Conservation (phyloP, 106 monocot genomes). For the Alisma plantagoaquatica region DNA sequence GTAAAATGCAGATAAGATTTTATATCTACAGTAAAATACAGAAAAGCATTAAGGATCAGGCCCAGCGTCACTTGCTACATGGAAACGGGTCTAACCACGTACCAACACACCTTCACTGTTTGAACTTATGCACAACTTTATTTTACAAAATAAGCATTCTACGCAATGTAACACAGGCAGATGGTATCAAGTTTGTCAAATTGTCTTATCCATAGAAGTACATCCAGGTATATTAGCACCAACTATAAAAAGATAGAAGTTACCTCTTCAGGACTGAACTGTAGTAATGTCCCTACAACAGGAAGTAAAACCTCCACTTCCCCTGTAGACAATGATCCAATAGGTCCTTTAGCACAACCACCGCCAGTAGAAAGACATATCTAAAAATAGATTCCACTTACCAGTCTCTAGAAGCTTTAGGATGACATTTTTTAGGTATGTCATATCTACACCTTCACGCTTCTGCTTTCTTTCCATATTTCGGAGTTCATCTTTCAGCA, state of each 20-base stretch:
- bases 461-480: conserved; percentile 91
- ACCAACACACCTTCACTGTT: neutral
- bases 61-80: neutral
- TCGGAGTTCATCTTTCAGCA: conserved; percentile 83
- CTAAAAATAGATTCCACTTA: conserved; percentile 8
- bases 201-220: no score
- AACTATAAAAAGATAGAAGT: neutral
- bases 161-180: neutral
- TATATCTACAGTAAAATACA: no score
- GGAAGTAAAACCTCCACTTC: conserved; percentile 91
- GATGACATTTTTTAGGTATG: conserved; percentile 95
- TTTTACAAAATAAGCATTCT: no score
- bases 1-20: no score
- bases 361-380: neutral
- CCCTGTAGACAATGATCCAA: conserved; percentile 41
- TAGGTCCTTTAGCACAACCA: neutral
- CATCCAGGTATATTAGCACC: neutral
- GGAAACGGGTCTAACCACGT: neutral
- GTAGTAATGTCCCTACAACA: conserved; percentile 76
- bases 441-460: conserved; percentile 96
- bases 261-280: conserved; percentile 97
- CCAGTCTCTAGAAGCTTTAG: conserved; percentile 97
- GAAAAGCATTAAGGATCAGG: no score
- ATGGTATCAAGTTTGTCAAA: no score
- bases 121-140: neutral